Evolutionary conservation across 2,329 filamentous ascomycete genomes (phyloP), one percentile per base, ranked within the genome.

Genomic region (Fusarium chlamydosporum): DNA sequence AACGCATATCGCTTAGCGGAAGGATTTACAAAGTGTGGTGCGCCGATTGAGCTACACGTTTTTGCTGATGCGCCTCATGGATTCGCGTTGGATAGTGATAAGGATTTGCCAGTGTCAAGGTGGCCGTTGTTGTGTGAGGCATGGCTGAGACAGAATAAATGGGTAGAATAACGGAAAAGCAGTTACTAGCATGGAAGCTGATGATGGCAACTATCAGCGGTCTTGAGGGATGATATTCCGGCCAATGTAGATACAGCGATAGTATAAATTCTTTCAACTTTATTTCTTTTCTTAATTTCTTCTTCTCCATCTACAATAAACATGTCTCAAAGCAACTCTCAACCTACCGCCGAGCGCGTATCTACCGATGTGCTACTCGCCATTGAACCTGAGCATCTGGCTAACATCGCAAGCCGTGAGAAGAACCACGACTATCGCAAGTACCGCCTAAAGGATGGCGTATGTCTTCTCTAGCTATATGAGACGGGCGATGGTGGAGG

Each of bases 371-470:
- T 74, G 1, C 66, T 76, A 1, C 45, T 76, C 1, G 46, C 74
- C 6, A 76, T 76, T 15, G 56, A 69, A 20, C 67, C 64, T 0
- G 34, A 61, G 2, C 72, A 74, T 56, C 29, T 74, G 1, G 52
- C 38, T 43, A 73, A 74, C 18, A 74, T 76, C 43, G 50, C 52
- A 27, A 55, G 35, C 16, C 45, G 56, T n/a, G 23, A 70, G 2
- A 76, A 76, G 60, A 76, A 71, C 27, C 65, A 76, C 0, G 75
- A 75, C 37, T 75, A 73, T 41, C 68, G 74, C 35, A 76, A 70
- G 10, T 76, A 77, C 31, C 50, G 72, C 6, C 57, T 74, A 2
- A 64, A 61, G 16, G 53, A 75, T 11, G 56, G 65, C 10, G 67
- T 76, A 6, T 20, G 52, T 13, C 66, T 74, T 2, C 57, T 77